Conservation (phyloP, 108 stramenopile genomes). For the Pelagomonas calceolata region DNA sequence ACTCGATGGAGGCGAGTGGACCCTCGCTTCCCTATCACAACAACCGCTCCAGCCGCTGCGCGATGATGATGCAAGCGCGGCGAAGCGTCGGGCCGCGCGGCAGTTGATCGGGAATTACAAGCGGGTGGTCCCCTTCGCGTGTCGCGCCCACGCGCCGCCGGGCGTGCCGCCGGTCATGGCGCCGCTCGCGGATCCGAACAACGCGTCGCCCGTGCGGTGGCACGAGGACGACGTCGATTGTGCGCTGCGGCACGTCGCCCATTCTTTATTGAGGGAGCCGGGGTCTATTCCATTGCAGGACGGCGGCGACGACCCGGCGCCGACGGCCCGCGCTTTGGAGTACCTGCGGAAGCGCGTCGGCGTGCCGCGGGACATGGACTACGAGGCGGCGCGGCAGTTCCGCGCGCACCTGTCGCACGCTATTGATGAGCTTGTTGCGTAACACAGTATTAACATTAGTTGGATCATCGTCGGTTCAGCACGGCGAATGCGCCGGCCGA, state of each 20-base stretch:
- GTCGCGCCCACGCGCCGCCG: constrained; percentile 64
- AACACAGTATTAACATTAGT: too few species aligned
- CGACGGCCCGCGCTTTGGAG: constrained; percentile 42
- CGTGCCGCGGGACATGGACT: constrained; percentile 80
- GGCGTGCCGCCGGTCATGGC: constrained; percentile 67
- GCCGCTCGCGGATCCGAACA: constrained; percentile 70
- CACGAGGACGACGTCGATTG: constrained; percentile 38
- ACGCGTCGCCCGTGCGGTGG: not conserved
- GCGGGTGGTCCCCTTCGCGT: constrained; percentile 67
- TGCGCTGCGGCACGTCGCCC: constrained; percentile 23
- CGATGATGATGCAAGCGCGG: constrained; percentile 54
- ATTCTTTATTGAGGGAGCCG: not conserved
- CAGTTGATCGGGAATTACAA: constrained; percentile 59
- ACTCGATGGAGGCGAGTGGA: constrained; percentile 38
- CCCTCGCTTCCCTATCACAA: not conserved
- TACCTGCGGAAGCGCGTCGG: constrained; percentile 81
- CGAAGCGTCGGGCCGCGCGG: constrained; percentile 65
- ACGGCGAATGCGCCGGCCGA: not conserved
- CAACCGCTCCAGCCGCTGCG: not conserved
- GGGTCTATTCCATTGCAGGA: too few species aligned
- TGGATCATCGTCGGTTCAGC: too few species aligned
- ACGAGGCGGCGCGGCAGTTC: constrained; percentile 75
- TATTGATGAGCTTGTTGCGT: not conserved
- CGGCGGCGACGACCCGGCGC: constrained; percentile 9
- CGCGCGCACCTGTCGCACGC: constrained; percentile 1